These are phyloP conservation scores for Beauveria bassiana DNA, from an alignment of 2,329 filamentous ascomycete species.

Conservation along the genomic window DNA sequence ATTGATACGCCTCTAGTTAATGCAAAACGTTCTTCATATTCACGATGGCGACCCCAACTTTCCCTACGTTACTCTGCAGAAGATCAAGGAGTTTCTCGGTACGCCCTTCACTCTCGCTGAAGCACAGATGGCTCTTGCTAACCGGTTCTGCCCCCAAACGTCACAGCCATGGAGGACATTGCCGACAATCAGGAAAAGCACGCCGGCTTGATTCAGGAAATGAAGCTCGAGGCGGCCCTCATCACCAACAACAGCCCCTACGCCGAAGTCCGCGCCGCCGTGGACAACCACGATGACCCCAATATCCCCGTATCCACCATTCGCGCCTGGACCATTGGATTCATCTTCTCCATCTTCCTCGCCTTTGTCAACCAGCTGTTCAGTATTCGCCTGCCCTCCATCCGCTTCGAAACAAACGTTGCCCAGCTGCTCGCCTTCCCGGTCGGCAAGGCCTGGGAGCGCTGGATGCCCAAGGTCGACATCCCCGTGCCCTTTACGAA, in stretches of 20 bases:
- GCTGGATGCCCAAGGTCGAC: constrained; percentile 23
- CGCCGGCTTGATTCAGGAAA: constrained; percentile 23
- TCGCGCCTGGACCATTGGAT: constrained; percentile 28
- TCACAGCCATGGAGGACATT: constrained; percentile 14
- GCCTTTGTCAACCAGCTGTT: constrained; percentile 30
- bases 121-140: background rate
- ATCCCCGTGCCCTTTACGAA: constrained; percentile 20
- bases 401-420: constrained; percentile 29
- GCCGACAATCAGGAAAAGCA: constrained; percentile 23
- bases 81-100: constrained; percentile 31
- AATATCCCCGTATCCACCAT: constrained; percentile 28
- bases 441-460: constrained; percentile 26
- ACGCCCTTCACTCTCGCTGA: background rate
- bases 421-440: constrained; percentile 31
- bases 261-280: constrained; percentile 32
- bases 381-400: constrained; percentile 28
- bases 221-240: constrained; percentile 26
- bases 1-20: constrained; percentile 14
- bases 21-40: constrained; percentile 30
- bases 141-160: background rate
- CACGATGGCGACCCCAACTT: constrained; percentile 40
- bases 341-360: constrained; percentile 25
- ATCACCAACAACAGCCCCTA: constrained; percentile 26
- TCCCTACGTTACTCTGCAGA: constrained; percentile 29
- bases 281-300: constrained; percentile 31